Conservation (phyloP, 805 yeast species). For the Candida ipomoeae region DNA sequence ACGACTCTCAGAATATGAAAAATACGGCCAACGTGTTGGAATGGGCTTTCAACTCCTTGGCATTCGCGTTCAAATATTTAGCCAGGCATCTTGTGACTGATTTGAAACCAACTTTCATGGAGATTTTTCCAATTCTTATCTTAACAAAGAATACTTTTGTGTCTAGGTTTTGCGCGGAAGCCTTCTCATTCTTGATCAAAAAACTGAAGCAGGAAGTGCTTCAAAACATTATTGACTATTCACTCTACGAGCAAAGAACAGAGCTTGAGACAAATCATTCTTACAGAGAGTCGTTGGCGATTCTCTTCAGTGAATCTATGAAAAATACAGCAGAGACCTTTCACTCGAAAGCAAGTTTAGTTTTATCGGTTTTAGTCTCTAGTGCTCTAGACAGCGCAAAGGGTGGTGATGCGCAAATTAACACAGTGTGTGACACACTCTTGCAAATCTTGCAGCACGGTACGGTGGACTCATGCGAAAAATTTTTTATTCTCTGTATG, state of each 20-base stretch:
- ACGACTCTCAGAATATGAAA: conserved; percentile 49
- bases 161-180: conserved; percentile 84
- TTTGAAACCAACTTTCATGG: conserved; percentile 62
- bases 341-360: conserved; percentile 63
- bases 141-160: conserved; percentile 57
- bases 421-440: conserved; percentile 54
- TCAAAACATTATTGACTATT: conserved; percentile 39
- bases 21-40: conserved; percentile 66
- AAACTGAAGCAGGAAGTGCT: conserved; percentile 54
- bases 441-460: conserved; percentile 53
- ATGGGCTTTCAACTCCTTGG: conserved; percentile 78
- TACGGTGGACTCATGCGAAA: conserved; percentile 42
- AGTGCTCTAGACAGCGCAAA: conserved; percentile 18
- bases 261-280: conserved; percentile 36
- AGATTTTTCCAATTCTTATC: conserved; percentile 61
- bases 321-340: conserved; percentile 66
- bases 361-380: conserved; percentile 45
- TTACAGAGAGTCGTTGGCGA: conserved; percentile 55
- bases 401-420: conserved; percentile 8
- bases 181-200: conserved; percentile 76
- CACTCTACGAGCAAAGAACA: conserved; percentile 33
- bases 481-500: conserved; percentile 37
- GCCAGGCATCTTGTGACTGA: conserved; percentile 60
- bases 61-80: conserved; percentile 85
- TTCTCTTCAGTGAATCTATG: conserved; percentile 68